Conservation (phyloP, 1,284 basidiomycete genomes). For the Calocybe gambosa region DNA sequence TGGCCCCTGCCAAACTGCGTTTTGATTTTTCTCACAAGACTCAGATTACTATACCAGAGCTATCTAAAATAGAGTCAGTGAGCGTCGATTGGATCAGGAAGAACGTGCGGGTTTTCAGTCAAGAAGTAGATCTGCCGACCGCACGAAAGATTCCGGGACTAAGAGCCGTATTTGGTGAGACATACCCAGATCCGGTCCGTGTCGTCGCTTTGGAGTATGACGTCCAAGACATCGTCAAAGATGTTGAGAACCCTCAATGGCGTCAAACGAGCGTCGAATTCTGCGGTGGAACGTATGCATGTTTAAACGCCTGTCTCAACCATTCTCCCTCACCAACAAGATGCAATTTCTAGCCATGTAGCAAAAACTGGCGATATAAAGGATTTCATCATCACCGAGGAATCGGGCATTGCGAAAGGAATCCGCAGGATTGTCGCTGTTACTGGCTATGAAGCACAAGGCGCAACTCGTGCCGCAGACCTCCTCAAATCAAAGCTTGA, state of each 20-base stretch:
- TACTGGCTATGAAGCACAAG: constrained; percentile 89
- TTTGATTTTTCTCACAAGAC: constrained; percentile 99
- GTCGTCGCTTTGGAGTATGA: constrained; percentile 89
- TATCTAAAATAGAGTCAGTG: constrained; percentile 80
- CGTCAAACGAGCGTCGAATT: constrained; percentile 89
- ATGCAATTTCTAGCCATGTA: constrained; percentile 63
- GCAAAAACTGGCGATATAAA: constrained; percentile 94
- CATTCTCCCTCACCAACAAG: background rate
- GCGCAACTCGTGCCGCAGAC: constrained; percentile 70
- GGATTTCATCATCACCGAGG: constrained; percentile 90
- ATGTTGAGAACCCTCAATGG: constrained; percentile 91
- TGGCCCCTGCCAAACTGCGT: constrained; percentile 91
- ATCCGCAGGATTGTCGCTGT: constrained; percentile 93
- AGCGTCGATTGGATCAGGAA: constrained; percentile 86
- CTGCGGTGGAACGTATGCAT: constrained; percentile 91
- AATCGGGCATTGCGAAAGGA: constrained; percentile 97
- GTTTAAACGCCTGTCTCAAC: background rate
- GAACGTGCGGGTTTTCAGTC: constrained; percentile 85
- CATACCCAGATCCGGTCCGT: constrained; percentile 96
- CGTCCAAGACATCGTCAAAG: constrained; percentile 79
- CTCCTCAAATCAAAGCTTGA: constrained; percentile 63
- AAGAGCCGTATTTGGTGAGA: constrained; percentile 95
- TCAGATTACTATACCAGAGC: constrained; percentile 69
- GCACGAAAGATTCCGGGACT: constrained; percentile 90
- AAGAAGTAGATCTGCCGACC: constrained; percentile 78